Base-by-base conservation (phyloP, 805 yeast species). In the Spathaspora arborariae region DNA sequence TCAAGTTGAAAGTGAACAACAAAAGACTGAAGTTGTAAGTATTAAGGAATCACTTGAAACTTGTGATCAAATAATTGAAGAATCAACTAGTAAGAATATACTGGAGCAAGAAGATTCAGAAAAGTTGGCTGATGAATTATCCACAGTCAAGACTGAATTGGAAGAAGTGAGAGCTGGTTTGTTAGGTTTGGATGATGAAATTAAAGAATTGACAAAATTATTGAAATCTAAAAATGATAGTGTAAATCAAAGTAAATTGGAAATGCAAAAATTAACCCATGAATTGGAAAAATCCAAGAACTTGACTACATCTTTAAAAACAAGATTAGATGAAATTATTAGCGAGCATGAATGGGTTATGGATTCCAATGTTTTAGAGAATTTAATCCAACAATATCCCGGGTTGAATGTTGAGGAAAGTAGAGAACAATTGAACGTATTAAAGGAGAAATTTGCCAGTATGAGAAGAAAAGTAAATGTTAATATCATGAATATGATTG, bases 401-500 rank as follows among this genome's bases (percentile, higher is more conserved):
- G 77, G 80, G 51, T 75, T 84, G 40, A 79, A 88, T 55, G 61
- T 88, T 18, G 79, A 75, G 7, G 84, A 84, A 49, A 42, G 38
- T 37, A 79, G 81, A 51, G 78, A 75, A 19, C 78, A 84, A 51
- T 76, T 82, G 36, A 65, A 66, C 10, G 74, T 77, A 41, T 74
- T 88, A 52, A 69, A 75, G 16, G 85, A 78, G 26, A 75, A 81
- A 51, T 80, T 82, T 57, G 76, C 80, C 45, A 79, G 79, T 4
- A 81, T 92, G 86, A 85, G 79, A 65, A 76, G 89, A 46, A 88
- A 84, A 52, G 96, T 91, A 15, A 89, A 90, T 56, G 76, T 85
- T 2, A 86, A 90, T 58, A 88, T 89, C 51, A 87, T 87, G 96
- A 83, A 83, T 56, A 87, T 86, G 86, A 88, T 89, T 51, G 97